These are phyloP conservation scores for Macrocystidia cucumis DNA, from an alignment of 1,284 basidiomycete genomes.

Conservation along the genomic window DNA sequence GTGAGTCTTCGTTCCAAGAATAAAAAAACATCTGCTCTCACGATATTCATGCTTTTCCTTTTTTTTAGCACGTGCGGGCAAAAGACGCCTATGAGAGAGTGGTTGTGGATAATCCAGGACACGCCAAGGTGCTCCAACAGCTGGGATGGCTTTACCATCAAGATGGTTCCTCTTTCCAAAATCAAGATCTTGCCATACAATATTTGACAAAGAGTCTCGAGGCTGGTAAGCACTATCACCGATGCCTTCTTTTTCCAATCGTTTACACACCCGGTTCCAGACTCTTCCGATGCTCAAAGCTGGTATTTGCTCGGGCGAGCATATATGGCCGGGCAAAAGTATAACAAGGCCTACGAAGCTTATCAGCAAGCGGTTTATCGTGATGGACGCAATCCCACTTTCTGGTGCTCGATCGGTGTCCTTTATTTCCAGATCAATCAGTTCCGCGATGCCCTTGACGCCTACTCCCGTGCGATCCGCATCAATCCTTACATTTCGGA, in stretches of 20 bases:
- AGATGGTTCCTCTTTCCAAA: slow-evolving; percentile 88
- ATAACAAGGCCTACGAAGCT: slow-evolving; percentile 99
- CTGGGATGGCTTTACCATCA: slow-evolving; percentile 98
- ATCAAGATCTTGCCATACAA: slow-evolving; percentile 90
- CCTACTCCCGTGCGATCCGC: slow-evolving; percentile 96
- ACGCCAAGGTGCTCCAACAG: slow-evolving; percentile 97
- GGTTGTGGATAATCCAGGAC: slow-evolving; percentile 85
- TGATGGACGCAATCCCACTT: slow-evolving; percentile 97
- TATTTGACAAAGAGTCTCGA: slow-evolving; percentile 94
- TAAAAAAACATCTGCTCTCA: slow-evolving; percentile 4
- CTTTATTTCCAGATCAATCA: slow-evolving; percentile 99
- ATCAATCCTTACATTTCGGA: slow-evolving; percentile 99
- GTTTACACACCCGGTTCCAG: slow-evolving; percentile 28
- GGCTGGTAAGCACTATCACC: slow-evolving; percentile 53
- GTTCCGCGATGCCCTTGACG: slow-evolving; percentile 95
- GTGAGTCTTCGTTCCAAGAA: slow-evolving; percentile 52
- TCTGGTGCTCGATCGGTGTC: slow-evolving; percentile 99
- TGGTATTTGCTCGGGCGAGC: slow-evolving; percentile 98
- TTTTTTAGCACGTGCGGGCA: slow-evolving; percentile 72
- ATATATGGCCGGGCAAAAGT: slow-evolving; percentile 98
- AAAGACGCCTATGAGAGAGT: slow-evolving; percentile 98
- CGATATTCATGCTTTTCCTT: slow-evolving; percentile 8
- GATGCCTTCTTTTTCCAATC: slow-evolving; percentile 1
- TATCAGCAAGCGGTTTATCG: slow-evolving; percentile 99
- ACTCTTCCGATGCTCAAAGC: slow-evolving; percentile 93